These are phyloP conservation scores for Penicillium sp. DNA, from an alignment of 2,329 filamentous ascomycete genomes.

Conservation along the genomic window DNA sequence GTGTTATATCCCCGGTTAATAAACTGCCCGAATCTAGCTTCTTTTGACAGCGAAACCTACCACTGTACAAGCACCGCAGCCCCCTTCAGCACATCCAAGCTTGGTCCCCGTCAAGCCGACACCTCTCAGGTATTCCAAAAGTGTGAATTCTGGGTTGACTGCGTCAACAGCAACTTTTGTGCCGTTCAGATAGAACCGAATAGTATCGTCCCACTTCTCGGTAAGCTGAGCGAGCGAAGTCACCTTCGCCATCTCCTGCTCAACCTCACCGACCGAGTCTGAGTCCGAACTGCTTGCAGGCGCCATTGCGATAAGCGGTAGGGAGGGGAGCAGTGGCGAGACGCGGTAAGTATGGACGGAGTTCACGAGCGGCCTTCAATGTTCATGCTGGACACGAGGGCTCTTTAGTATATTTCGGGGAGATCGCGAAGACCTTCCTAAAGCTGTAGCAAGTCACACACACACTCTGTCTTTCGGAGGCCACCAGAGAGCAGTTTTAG, in stretches of 20 bases:
- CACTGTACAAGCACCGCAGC: conserved; percentile 94
- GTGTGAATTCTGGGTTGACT: conserved; percentile 85
- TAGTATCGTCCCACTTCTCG: conserved; percentile 77
- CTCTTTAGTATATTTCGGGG: conserved; percentile 9
- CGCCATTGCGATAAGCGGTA: conserved; percentile 50
- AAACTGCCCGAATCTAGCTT: not conserved
- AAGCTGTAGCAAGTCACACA: conserved; percentile 5
- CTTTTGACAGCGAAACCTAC: conserved; percentile 43
- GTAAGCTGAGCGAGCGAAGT: conserved; percentile 64
- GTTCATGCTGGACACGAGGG: conserved; percentile 5
- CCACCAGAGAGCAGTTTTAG: not conserved
- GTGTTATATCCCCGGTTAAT: not conserved
- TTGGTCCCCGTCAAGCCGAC: conserved; percentile 96
- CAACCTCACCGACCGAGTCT: conserved; percentile 42
- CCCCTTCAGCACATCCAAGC: conserved; percentile 92
- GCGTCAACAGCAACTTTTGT: conserved; percentile 83
- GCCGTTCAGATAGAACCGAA: conserved; percentile 93
- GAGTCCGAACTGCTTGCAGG: conserved; percentile 54
- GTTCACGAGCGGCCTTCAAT: conserved; percentile 4
- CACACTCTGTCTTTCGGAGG: not conserved
- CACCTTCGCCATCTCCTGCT: conserved; percentile 48
- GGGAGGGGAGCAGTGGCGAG: conserved; percentile 3
- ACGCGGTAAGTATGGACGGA: not conserved
- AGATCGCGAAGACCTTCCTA: conserved; percentile 20
- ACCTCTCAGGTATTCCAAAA: conserved; percentile 89